Evolutionary conservation across 2,329 filamentous ascomycete genomes (phyloP).

Genomic region (Aspergillus pseudoviridinutans): DNA sequence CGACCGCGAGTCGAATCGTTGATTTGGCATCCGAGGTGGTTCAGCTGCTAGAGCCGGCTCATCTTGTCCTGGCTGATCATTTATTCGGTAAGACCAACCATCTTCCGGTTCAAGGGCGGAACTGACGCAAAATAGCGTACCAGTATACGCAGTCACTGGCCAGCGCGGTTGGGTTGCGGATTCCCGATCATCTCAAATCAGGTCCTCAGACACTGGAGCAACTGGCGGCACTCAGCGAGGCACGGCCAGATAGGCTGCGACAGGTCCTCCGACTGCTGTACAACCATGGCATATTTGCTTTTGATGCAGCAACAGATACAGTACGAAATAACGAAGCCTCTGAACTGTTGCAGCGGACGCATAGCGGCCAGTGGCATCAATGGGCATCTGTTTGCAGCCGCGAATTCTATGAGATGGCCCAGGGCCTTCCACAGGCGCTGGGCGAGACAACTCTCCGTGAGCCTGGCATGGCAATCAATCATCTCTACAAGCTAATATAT

Average conservation of each 20-base stretch:
- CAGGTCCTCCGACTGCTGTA: too few relatives aligned
- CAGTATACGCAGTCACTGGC: neutral
- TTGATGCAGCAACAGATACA: too few relatives aligned
- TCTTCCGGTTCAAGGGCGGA: neutral
- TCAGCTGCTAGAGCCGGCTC: neutral
- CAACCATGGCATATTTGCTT: too few relatives aligned
- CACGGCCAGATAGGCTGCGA: too few relatives aligned
- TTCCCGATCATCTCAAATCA: too few relatives aligned
- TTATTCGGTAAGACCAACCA: neutral
- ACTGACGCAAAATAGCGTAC: neutral
- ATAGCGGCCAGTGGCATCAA: too few relatives aligned
- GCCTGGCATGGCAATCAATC: neutral
- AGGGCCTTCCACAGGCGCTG: too few relatives aligned
- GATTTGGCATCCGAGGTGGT: neutral
- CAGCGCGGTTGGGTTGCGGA: too few relatives aligned
- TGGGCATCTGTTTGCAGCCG: too few relatives aligned
- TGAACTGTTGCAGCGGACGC: too few relatives aligned
- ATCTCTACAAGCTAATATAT: neutral
- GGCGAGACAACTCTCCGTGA: neutral
- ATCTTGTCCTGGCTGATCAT: neutral
- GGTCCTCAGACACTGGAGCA: neutral
- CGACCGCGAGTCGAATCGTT: neutral
- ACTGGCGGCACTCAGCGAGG: neutral
- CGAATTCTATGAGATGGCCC: too few relatives aligned
- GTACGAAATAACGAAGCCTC: too few relatives aligned